phyloP scores from a whole-genome alignment of 2,329 filamentous ascomycete genomes.

The Cytospora piceae region DNA sequence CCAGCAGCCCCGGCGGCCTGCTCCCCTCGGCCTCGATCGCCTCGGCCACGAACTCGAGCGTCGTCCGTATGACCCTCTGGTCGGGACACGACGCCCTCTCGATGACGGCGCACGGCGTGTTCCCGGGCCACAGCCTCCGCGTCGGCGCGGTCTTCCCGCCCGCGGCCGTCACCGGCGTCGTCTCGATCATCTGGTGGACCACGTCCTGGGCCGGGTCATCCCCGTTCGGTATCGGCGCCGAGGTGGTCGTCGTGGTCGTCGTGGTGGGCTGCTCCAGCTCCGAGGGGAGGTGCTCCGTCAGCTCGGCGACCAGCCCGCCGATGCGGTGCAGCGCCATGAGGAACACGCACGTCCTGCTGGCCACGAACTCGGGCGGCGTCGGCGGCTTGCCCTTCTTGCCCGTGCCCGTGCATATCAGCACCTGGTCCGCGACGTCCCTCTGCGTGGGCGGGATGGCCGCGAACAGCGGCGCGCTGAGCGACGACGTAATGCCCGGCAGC shows the following conservation, averaged over 20 bases:
- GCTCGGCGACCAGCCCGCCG: slow-evolving; percentile 69
- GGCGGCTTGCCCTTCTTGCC: slow-evolving; percentile 86
- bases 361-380: slow-evolving; percentile 76
- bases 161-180: background rate
- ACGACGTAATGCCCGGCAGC: slow-evolving; percentile 87
- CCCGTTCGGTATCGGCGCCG: slow-evolving; percentile 11
- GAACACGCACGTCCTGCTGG: slow-evolving; percentile 84
- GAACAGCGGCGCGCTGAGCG: slow-evolving; percentile 85
- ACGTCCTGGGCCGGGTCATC: slow-evolving; percentile 10
- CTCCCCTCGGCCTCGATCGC: slow-evolving; percentile 90
- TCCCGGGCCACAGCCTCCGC: slow-evolving; percentile 67
- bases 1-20: slow-evolving; percentile 83
- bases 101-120: slow-evolving; percentile 89
- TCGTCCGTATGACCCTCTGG: slow-evolving; percentile 89
- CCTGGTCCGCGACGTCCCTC: slow-evolving; percentile 85
- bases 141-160: slow-evolving; percentile 11
- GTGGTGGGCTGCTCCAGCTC: slow-evolving; percentile 36
- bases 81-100: slow-evolving; percentile 94
- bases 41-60: slow-evolving; percentile 74
- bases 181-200: slow-evolving; percentile 24
- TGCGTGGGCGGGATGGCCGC: slow-evolving; percentile 88
- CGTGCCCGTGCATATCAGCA: slow-evolving; percentile 95
- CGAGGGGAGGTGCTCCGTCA: slow-evolving; percentile 55
- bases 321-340: slow-evolving; percentile 94
- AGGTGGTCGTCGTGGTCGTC: slow-evolving; percentile 25